Conservation (phyloP, 129 eudicot species). For the Logfia minima region DNA sequence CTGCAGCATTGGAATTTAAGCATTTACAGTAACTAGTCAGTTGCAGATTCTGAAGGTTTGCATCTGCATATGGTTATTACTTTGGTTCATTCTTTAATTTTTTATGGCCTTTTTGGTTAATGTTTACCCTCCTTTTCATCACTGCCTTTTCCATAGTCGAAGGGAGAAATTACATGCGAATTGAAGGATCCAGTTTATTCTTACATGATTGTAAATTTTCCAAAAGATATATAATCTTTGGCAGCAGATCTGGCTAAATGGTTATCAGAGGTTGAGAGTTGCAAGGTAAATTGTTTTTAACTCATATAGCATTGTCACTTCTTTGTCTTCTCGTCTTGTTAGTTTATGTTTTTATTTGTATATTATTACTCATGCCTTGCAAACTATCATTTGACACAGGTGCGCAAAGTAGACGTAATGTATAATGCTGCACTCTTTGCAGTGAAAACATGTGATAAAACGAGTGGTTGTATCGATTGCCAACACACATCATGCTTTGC, state of each 20-base stretch:
- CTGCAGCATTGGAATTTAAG: conserved; percentile 47
- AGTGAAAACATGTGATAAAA: conserved; percentile 60
- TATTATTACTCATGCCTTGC: too few species aligned
- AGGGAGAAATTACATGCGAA: conserved; percentile 86
- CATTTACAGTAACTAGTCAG: conserved; percentile 54
- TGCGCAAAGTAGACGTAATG: conserved; percentile 73
- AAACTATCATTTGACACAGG: too few species aligned
- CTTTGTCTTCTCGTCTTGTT: too few species aligned
- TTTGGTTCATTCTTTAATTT: neutral
- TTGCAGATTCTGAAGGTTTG: conserved; percentile 72
- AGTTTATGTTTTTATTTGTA: too few species aligned
- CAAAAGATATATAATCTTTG: too few species aligned
- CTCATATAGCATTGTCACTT: too few species aligned
- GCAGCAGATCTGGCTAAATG: too few species aligned
- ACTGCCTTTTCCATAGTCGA: conserved; percentile 37
- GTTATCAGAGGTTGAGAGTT: too few species aligned
- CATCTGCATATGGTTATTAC: conserved; percentile 10
- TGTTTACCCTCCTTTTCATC: conserved; percentile 12
- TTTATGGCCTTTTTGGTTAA: neutral
- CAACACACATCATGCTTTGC: conserved; percentile 87
- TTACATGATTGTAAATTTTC: conserved; percentile 54
- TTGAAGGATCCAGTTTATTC: conserved; percentile 93
- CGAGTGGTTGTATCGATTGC: conserved; percentile 52
- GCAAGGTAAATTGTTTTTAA: too few species aligned
- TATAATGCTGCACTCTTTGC: conserved; percentile 73